These are phyloP conservation scores for Vigna unguiculata DNA, from an alignment of 306 rosid genomes.

Conservation along the genomic window DNA sequence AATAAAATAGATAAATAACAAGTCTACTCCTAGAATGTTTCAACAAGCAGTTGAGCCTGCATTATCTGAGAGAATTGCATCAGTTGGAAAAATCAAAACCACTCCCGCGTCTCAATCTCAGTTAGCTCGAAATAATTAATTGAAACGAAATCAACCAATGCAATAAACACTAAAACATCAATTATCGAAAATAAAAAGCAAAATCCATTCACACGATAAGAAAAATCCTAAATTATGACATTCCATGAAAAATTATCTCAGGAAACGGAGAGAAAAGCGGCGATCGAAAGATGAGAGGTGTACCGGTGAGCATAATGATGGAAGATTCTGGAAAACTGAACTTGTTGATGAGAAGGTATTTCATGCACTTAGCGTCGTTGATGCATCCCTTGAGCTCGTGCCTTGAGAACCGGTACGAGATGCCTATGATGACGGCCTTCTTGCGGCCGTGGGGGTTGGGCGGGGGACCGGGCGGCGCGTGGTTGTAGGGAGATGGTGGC, in stretches of 20 bases:
- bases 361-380: conserved; percentile 96
- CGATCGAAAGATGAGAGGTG: neutral
- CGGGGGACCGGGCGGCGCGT: conserved; percentile 70
- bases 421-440: conserved; percentile 90
- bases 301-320: conserved; percentile 96
- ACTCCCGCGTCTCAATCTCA: neutral
- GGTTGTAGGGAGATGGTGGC: conserved; percentile 53
- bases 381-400: conserved; percentile 96
- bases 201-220: neutral
- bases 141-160: neutral
- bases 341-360: conserved; percentile 75
- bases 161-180: neutral
- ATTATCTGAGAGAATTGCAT: neutral
- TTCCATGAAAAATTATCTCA: neutral
- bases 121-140: neutral
- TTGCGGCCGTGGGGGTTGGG: conserved; percentile 82
- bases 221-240: neutral
- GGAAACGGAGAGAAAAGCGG: neutral
- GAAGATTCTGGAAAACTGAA: conserved; percentile 80
- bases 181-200: neutral
- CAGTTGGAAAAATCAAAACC: neutral
- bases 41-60: neutral
- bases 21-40: neutral
- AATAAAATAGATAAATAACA: neutral
- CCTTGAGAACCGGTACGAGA: conserved; percentile 76